Conservation (phyloP, 2,329 filamentous ascomycete genomes). For the Diaporthe sp. region DNA sequence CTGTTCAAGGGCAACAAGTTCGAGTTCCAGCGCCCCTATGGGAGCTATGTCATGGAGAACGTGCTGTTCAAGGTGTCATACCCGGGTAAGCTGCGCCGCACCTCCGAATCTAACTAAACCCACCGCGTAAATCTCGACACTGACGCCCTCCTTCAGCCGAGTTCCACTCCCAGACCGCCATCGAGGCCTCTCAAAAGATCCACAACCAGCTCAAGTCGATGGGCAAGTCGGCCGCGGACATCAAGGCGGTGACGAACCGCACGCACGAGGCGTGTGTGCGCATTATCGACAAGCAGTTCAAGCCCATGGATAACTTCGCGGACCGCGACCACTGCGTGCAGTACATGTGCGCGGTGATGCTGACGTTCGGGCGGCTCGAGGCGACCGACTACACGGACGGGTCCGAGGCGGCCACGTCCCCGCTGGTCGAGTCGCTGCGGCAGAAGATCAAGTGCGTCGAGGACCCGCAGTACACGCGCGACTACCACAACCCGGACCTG, state of each 20-base stretch:
- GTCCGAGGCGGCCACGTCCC: constrained; percentile 89
- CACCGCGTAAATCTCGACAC: no score
- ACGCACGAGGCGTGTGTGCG: constrained; percentile 98
- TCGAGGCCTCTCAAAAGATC: constrained; percentile 92
- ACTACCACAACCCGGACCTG: constrained; percentile 94
- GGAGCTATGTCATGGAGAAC: constrained; percentile 99
- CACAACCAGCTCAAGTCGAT: constrained; percentile 82
- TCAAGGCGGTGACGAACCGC: constrained; percentile 92
- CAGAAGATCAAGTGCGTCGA: constrained; percentile 96
- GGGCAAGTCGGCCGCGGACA: constrained; percentile 93
- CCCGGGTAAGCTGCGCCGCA: constrained; percentile 70
- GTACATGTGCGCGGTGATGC: constrained; percentile 98
- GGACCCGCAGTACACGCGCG: constrained; percentile 91
- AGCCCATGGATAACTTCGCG: constrained; percentile 99
- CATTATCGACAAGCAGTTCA: constrained; percentile 99
- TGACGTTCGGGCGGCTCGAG: constrained; percentile 92
- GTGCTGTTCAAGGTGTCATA: constrained; percentile 99
- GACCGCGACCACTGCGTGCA: constrained; percentile 99
- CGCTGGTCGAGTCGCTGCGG: constrained; percentile 89
- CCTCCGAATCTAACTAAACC: neutral
- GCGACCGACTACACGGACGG: constrained; percentile 95
- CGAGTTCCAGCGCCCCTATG: constrained; percentile 94
- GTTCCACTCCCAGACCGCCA: constrained; percentile 98
- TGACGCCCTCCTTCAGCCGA: constrained; percentile 69
- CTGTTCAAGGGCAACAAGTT: constrained; percentile 97